Evolutionary conservation across 2,329 filamentous ascomycete species (phyloP).

Genomic region (Botrytis elliptica): DNA sequence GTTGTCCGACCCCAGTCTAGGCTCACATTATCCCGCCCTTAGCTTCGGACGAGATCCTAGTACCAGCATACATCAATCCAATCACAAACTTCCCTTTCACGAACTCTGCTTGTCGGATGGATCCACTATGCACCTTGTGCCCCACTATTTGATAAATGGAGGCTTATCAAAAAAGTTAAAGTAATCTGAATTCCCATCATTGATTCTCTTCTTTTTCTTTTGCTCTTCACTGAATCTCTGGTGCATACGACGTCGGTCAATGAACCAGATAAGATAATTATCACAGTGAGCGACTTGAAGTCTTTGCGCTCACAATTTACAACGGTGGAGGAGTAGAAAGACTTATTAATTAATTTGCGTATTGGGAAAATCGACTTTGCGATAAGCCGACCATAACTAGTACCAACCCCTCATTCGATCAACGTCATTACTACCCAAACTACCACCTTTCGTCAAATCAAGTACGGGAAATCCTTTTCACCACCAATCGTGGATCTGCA

Average conservation of each 20-base stretch:
- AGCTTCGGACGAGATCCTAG: slow-evolving; percentile 4
- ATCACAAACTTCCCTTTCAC: slow-evolving; percentile 8
- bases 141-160: slow-evolving; percentile 13
- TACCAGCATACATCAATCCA: not conserved
- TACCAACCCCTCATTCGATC: not conserved
- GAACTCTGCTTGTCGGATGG: not conserved
- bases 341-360: slow-evolving; percentile 28
- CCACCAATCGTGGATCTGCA: slow-evolving; percentile 15
- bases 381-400: not conserved
- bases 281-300: slow-evolving; percentile 40
- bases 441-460: not conserved
- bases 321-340: slow-evolving; percentile 34
- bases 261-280: slow-evolving; percentile 20
- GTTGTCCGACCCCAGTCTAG: slow-evolving; percentile 18
- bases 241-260: not conserved
- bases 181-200: slow-evolving; percentile 9
- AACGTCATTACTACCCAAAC: not conserved
- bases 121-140: not conserved
- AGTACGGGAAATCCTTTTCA: not conserved
- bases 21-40: slow-evolving; percentile 4
- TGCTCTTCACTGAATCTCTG: not conserved
- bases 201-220: not conserved
- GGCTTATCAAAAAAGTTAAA: slow-evolving; percentile 15
- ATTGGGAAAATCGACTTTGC: not conserved
- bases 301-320: slow-evolving; percentile 39